Evolutionary conservation across 805 yeast genomes (phyloP), one percentile per base, ranked within the genome.

Genomic region (Cyberlindnera mississippiensis): DNA sequence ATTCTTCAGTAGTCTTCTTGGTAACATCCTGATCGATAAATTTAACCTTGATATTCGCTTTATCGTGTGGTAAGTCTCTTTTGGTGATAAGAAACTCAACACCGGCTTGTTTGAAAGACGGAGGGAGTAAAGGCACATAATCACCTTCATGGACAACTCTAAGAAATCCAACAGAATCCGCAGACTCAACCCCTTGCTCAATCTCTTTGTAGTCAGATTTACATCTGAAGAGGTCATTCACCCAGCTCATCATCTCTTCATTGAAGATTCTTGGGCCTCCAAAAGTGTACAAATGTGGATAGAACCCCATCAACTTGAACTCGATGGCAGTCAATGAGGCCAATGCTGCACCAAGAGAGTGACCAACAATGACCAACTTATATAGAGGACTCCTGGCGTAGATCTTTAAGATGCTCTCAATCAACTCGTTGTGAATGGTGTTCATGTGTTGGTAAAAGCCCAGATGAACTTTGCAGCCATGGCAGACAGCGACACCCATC

Each of bases 331-430:
- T 68, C 31, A 85, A 63, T 2, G 71, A 60, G 1, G 90, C 82
- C 31, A 83, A 55, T 0, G 91, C 89, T 2, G 80, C 95, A 1
- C 90, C 90, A 36, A 85, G 63, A 0, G 95, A 85, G 62, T 85
- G 95, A 0, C 95, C 95, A 1, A 78, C 64, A 1, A 82, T 67
- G 3, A 76, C 69, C 13, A 83, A 45, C 17, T 66, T 59, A 57
- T 77, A 82, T 28, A 68, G 68, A 0, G 80, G 78, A 51, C 73
- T 57, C 15, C 63, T 48, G 2, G 52, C 35, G 27, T 62, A 58
- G 11, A 76, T 49, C 2, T 51, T 49, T n/a, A 65, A 55, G 3
- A 80, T 64, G 1, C 44, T 43, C 13, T 33, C 18, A 8, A 54
- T 26, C 16, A 54, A 35, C 9, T 58, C 52, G 2, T 57, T 59